Base-by-base conservation (phyloP, 495 filamentous ascomycete species). In the Trichoderma virens region DNA sequence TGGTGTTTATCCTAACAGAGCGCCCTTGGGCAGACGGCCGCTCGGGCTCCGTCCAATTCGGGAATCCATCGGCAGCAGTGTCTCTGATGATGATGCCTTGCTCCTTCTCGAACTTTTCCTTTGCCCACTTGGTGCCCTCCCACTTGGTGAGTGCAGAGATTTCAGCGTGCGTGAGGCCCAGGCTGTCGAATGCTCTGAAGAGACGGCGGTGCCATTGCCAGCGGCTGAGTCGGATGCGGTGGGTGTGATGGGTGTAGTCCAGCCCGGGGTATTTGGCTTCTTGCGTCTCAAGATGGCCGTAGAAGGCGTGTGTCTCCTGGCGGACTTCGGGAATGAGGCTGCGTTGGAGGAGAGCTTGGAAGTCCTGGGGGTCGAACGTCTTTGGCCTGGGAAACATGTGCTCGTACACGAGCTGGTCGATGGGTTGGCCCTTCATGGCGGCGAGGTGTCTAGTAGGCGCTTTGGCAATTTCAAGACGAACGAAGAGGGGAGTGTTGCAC, bases 51-150 rank as follows among this genome's bases (percentile, higher is more conserved):
- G 80, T 75, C 75, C 78, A 86, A 32, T 76, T 70, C 3, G 70
- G 67, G 65, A 96, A 86, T 18, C 80, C 83, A 69, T 90, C 83
- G 63, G 85, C 86, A 1, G 92, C 91, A 3, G 92, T 96, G 72
- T 97, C 92, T 64, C 75, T 74, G 67, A 97, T 91, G 25, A 70
- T 79, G 59, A 88, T 79, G 3, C 86, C 85, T 68, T 90, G 86
- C 70, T 96, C 91, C 47, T 79, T 78, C 76, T 97, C 92, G 72
- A 89, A 96, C 16, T 88, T 84, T 71, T 93, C 86, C 65, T 91
- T 88, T 32, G 92, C 92, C 80, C 88, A 95, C 68, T 89, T 88
- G 61, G 92, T 96, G n/a, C 92, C 92, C 72, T 96, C 91, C 92
- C 92, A 97, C 69, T 89, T 89, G 66, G 92, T 96, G 65, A 97